These are phyloP conservation scores for Rubia yunnanensis DNA, from an alignment of 257 asterid genomes.

Conservation along the genomic window DNA sequence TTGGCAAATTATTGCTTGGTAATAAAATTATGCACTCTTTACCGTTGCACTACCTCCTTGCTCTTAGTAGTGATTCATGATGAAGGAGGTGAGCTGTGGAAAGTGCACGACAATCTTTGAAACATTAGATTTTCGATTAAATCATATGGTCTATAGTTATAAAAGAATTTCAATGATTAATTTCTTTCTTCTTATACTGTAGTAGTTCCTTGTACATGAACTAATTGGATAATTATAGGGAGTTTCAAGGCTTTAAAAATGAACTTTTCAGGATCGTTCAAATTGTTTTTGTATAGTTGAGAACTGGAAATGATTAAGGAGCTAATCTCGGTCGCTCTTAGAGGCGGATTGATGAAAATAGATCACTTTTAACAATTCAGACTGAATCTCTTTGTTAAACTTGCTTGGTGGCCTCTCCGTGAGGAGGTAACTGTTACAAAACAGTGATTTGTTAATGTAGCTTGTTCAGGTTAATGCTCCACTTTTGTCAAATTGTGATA, in stretches of 20 bases:
- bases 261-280: not conserved
- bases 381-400: constrained; percentile 45
- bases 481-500: not conserved
- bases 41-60: constrained; percentile 50
- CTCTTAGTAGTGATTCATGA: constrained; percentile 12
- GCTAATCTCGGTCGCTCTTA: constrained; percentile 31
- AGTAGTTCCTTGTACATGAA: not conserved
- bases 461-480: not conserved
- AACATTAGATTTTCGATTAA: not conserved
- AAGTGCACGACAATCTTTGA: not conserved
- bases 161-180: not conserved
- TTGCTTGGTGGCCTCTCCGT: constrained; percentile 60
- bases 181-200: not conserved
- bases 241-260: not conserved
- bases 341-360: constrained; percentile 28
- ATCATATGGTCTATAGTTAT: too few relatives aligned
- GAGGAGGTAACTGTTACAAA: constrained; percentile 28
- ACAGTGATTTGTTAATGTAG: not conserved
- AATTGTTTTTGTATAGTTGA: constrained; percentile 25
- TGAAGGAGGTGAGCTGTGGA: not conserved
- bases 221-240: not conserved
- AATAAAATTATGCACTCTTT: too few relatives aligned
- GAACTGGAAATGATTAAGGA: constrained; percentile 47
- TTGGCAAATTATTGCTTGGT: too few relatives aligned
- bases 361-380: not conserved